Evolutionary conservation across 2,329 filamentous ascomycete species (phyloP).

Genomic region (Claviceps paspali): DNA sequence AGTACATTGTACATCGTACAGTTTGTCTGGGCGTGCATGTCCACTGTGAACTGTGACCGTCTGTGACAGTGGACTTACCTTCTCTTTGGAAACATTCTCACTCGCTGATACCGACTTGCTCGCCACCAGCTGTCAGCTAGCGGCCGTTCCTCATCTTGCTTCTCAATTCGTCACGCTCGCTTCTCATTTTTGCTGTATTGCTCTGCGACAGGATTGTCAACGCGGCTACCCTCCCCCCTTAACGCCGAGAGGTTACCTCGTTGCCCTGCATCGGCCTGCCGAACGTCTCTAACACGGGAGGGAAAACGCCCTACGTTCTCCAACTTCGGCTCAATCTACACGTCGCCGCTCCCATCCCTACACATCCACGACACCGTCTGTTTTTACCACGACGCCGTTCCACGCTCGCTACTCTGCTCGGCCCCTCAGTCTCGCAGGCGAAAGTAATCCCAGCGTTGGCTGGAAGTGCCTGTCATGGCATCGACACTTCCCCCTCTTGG

Average conservation of each 20-base stretch:
- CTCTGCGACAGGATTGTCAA: too few relatives aligned
- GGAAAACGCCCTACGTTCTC: not conserved
- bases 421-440: not conserved
- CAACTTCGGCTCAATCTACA: not conserved
- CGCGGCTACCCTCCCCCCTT: too few relatives aligned
- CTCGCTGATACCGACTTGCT: too few relatives aligned
- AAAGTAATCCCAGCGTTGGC: not conserved
- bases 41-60: too few relatives aligned
- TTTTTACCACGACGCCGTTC: not conserved
- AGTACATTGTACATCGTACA: too few relatives aligned
- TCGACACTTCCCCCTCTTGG: constrained; percentile 38
- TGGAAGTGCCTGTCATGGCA: constrained; percentile 36
- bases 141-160: not conserved
- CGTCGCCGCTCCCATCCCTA: not conserved
- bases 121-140: too few relatives aligned
- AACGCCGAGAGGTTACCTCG: not conserved
- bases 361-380: not conserved
- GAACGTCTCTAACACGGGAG: not conserved
- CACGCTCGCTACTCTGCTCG: not conserved
- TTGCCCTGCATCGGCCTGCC: not conserved
- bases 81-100: too few relatives aligned
- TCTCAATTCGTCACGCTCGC: constrained; percentile 3
- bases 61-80: too few relatives aligned
- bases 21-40: too few relatives aligned
- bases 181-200: not conserved